Evolutionary conservation across 2,329 filamentous ascomycete genomes (phyloP).

Genomic region (Beauveria asiatica): DNA sequence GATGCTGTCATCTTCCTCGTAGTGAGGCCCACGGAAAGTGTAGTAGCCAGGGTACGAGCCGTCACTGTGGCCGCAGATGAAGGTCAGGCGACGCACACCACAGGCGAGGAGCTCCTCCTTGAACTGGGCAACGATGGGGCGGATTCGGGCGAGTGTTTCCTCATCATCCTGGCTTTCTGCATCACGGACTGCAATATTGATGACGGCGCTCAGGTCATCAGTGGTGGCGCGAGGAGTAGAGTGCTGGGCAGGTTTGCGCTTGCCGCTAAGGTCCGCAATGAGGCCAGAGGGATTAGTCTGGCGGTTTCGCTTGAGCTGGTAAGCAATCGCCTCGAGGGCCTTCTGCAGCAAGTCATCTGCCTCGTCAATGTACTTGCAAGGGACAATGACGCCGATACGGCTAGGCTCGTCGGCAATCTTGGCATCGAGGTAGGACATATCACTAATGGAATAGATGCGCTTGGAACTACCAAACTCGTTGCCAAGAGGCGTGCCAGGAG

Average conservation of each 20-base stretch:
- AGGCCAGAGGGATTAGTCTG: constrained; percentile 45
- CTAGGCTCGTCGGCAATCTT: constrained; percentile 68
- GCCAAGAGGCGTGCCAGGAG: constrained; percentile 65
- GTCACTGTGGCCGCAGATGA: constrained; percentile 91
- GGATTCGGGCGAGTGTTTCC: constrained; percentile 69
- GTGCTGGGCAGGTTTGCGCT: constrained; percentile 44
- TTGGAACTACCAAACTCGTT: constrained; percentile 42
- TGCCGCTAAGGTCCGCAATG: constrained; percentile 64
- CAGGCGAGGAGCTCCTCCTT: constrained; percentile 76
- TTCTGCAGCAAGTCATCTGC: constrained; percentile 78
- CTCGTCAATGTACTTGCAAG: constrained; percentile 89
- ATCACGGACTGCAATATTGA: constrained; percentile 87
- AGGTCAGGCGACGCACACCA: constrained; percentile 81
- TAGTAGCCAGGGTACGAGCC: constrained; percentile 95
- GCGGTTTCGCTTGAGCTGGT: constrained; percentile 48
- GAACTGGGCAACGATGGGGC: constrained; percentile 66
- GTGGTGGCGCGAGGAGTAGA: constrained; percentile 29
- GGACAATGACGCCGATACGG: constrained; percentile 89
- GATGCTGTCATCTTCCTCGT: constrained; percentile 88
- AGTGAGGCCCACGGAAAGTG: constrained; percentile 90
- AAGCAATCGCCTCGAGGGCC: constrained; percentile 75
- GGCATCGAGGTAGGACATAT: constrained; percentile 80
- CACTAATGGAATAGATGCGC: constrained; percentile 88
- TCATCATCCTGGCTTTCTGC: constrained; percentile 75
- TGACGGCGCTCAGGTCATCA: constrained; percentile 81